Conservation (phyloP, 1,284 basidiomycete species). For the Phlebopus sp. region DNA sequence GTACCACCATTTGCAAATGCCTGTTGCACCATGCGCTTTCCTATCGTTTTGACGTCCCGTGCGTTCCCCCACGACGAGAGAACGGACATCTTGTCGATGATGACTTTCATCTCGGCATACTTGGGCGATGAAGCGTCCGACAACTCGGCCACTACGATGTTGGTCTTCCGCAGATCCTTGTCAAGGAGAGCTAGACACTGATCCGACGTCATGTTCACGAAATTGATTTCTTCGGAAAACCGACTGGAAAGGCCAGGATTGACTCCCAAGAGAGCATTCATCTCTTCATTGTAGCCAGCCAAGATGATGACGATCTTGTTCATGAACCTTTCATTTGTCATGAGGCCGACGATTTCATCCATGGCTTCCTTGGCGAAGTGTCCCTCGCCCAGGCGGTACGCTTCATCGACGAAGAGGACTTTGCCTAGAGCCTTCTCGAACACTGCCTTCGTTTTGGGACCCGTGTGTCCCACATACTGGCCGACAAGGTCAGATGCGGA, state of each 20-base stretch:
- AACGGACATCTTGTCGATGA: slow-evolving; percentile 40
- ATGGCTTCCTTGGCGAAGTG: slow-evolving; percentile 65
- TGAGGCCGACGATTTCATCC: slow-evolving; percentile 60
- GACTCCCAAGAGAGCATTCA: slow-evolving; percentile 54
- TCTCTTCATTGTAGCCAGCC: slow-evolving; percentile 66
- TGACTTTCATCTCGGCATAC: slow-evolving; percentile 35
- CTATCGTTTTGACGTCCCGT: slow-evolving; percentile 54
- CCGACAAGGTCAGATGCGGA: slow-evolving; percentile 66
- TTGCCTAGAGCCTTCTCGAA: slow-evolving; percentile 61
- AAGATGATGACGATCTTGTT: slow-evolving; percentile 62
- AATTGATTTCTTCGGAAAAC: slow-evolving; percentile 58
- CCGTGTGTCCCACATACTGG: slow-evolving; percentile 65
- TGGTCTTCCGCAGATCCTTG: slow-evolving; percentile 43
- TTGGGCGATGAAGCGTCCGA: slow-evolving; percentile 29
- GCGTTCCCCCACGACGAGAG: slow-evolving; percentile 63
- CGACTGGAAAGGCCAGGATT: slow-evolving; percentile 66
- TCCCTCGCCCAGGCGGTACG: slow-evolving; percentile 56
- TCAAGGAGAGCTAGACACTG: slow-evolving; percentile 50
- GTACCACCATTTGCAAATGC: slow-evolving; percentile 27
- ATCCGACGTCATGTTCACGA: slow-evolving; percentile 49
- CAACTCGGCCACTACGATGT: slow-evolving; percentile 39
- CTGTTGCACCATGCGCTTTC: slow-evolving; percentile 42
- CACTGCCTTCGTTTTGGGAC: slow-evolving; percentile 55
- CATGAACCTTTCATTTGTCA: slow-evolving; percentile 55
- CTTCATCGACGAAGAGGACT: slow-evolving; percentile 67